These are phyloP conservation scores for Cordia subcordata DNA, from an alignment of 257 asterid species.

Conservation along the genomic window DNA sequence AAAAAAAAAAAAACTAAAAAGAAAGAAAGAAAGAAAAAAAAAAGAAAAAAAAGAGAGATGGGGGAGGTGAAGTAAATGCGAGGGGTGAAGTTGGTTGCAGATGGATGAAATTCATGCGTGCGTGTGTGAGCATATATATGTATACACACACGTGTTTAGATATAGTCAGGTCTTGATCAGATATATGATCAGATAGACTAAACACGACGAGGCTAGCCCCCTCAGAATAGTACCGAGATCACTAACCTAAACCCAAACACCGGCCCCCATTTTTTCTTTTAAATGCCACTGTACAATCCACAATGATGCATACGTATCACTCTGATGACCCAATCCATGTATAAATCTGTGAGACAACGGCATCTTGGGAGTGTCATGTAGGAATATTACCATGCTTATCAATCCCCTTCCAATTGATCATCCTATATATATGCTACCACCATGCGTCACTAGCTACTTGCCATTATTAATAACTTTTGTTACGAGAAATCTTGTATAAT, in stretches of 20 bases:
- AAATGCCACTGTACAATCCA: background rate
- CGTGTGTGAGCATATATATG: constrained; percentile 49
- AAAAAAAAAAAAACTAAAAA: constrained; percentile 43
- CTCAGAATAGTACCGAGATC: background rate
- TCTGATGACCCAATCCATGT: background rate
- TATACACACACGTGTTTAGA: background rate
- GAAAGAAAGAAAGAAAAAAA: constrained; percentile 12
- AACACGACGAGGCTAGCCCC: constrained; percentile 1
- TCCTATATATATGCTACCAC: no score
- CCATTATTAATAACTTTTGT: no score
- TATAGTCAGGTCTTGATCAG: background rate
- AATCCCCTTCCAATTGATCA: no score
- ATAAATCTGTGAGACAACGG: constrained; percentile 2
- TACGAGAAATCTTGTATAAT: no score
- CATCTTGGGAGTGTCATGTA: no score
- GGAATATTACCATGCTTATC: no score
- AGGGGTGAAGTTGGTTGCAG: constrained; percentile 37
- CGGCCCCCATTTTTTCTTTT: background rate
- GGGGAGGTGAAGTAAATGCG: constrained; percentile 40
- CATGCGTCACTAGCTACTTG: no score
- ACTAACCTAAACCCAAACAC: background rate
- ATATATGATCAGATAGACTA: background rate
- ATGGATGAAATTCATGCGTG: constrained; percentile 86
- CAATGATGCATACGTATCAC: background rate
- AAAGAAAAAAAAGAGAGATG: background rate